Evolutionary conservation across 2,329 filamentous ascomycete genomes (phyloP), one percentile per base, ranked within the genome.

Genomic region (Chrysosphaeria jannelii): DNA sequence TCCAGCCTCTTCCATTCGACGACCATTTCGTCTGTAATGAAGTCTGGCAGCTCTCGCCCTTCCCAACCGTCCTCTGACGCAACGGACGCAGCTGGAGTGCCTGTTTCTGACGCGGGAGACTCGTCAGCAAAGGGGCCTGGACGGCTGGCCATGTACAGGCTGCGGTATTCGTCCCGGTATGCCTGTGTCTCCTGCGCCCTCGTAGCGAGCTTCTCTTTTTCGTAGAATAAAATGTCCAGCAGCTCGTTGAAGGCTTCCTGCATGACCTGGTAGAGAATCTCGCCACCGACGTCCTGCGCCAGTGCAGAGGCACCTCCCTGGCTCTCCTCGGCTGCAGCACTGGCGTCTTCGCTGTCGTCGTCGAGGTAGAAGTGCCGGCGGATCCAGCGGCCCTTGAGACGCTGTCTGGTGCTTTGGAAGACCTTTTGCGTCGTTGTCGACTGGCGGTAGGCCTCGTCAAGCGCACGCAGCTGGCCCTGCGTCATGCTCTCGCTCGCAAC

Each of bases 201-300:
- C 28, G 85, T 45, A 2, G 76, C 66, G 10, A 74, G 41, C 30
- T 79, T 66, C 41, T 93, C 81, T 31, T 69, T 68, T 4, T 57
- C 51, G 33, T 69, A 69, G 47, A 97, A 97, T 0, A 97, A 52
- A 2, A 65, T 57, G 36, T 93, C 75, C 1, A 97, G 57, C 3
- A 93, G 50, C 43, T 93, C 78, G 36, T 93, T 91, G 46, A 90
- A 75, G 1, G 76, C 71, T 41, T 90, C 71, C 41, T 91, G 78
- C 1, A 75, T 78, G 15, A 88, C 65, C 39, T 90, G 74, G 36
- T 89, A 91, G 1, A 93, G 48, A 4, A 91, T 70, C 38, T 93
- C 76, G 33, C 70, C 75, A 18, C 75, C 76, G 5, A 75, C 65
- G 39, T 90, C 78, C 28, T 57, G 58, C 40, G 90, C 78, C 1